These are phyloP conservation scores for Suhomyces coccinellae DNA, from an alignment of 1,139 yeast species.

Conservation along the genomic window DNA sequence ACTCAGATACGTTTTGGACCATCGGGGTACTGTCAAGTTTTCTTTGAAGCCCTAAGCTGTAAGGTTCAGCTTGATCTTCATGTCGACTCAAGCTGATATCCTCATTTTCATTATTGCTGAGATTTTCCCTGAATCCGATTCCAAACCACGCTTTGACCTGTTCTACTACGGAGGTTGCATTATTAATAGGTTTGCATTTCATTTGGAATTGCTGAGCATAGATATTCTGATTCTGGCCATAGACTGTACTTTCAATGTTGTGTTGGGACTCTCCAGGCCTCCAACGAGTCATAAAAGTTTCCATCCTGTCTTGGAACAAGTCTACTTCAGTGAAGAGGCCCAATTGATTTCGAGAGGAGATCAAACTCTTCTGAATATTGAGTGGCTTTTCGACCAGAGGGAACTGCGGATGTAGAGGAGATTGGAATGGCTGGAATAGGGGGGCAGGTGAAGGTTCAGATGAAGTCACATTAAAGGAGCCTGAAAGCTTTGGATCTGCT, in stretches of 20 bases:
- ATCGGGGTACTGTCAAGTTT: not conserved
- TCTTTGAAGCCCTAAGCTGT: not conserved
- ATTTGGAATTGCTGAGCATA: conserved; percentile 37
- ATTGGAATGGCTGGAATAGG: not conserved
- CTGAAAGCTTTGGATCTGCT: no score
- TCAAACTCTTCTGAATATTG: not conserved
- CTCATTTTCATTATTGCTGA: not conserved
- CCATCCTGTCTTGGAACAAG: conserved; percentile 45
- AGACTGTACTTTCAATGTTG: conserved; percentile 32
- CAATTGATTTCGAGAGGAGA: not conserved
- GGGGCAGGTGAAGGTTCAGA: not conserved
- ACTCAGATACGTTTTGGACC: conserved; percentile 10
- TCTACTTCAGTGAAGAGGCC: conserved; percentile 18
- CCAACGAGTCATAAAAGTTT: conserved; percentile 54
- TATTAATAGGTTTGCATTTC: not conserved
- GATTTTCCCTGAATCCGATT: not conserved
- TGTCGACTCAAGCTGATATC: not conserved
- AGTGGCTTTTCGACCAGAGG: not conserved
- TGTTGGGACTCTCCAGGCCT: conserved; percentile 50
- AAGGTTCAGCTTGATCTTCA: not conserved
- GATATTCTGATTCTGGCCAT: conserved; percentile 21
- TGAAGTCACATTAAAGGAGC: not conserved
- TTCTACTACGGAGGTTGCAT: not conserved
- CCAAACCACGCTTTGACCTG: conserved; percentile 6
- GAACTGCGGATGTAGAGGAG: not conserved